Evolutionary conservation across 2,329 filamentous ascomycete species (phyloP), one percentile per base, ranked within the genome.

Genomic region (Ophioceras dolichostomum): DNA sequence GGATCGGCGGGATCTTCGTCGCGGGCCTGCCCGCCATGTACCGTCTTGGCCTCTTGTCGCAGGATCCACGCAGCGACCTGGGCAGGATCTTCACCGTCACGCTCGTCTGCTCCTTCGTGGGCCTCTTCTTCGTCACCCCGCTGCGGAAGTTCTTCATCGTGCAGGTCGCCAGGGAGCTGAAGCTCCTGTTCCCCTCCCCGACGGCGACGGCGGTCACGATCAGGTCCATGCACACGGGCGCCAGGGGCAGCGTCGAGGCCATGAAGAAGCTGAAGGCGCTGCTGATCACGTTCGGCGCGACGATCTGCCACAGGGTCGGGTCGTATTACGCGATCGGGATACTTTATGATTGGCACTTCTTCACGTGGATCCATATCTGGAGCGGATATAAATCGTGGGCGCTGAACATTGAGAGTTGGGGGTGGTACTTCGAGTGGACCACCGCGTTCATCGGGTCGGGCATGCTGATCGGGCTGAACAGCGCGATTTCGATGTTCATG

Each of bases 101-200:
- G 2, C 60, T 76, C 31, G 69, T 77, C 34, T 73, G 71, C 41
- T 72, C 69, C 9, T 76, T 77, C 56, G 79, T 79, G 51, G 76
- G 76, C 4, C 65, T 79, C 41, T 75, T 76, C 52, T 75, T 77
- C 45, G 69, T 70, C 34, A 75, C 73, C 0, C 73, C 74, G 7
- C 63, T 78, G 16, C 71, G 76, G 40, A 78, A 77, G 49, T 80
- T 81, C 60, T 81, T 79, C 60, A 70, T 81, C 53, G 70, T 80
- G 52, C 73, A 77, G 47, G 64, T 71, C 6, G 67, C 67, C 14
- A 59, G 65, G 21, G 70, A 76, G 53, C 57, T 76, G 38, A 64
- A 62, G 41, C 59, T 77, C 37, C 60, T 76, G 43, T 77, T 77
- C 56, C 73, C 73, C 4, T 72, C 71, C 3, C 52, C 71, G 1